These are phyloP conservation scores for Capillidium rhysosporum DNA, from an alignment of 371 early-diverging fungal species.

Conservation along the genomic window DNA sequence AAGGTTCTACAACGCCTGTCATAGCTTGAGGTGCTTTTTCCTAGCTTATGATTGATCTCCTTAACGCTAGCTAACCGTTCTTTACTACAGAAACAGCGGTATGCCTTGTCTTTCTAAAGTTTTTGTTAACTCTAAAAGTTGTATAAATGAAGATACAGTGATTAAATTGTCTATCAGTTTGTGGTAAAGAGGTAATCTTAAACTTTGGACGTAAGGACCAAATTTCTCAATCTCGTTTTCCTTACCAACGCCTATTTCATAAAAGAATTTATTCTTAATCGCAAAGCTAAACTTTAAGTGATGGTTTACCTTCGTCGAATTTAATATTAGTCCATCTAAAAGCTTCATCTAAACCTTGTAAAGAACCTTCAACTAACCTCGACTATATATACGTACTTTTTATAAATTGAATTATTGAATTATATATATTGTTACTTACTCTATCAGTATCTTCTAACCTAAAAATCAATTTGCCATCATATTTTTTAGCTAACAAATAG, in stretches of 20 bases:
- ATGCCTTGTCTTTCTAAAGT: conserved; percentile 44
- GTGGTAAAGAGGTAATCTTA: conserved; percentile 49
- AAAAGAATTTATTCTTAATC: not conserved
- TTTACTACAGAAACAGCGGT: conserved; percentile 72
- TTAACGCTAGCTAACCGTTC: conserved; percentile 46
- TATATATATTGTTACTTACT: conserved; percentile 15
- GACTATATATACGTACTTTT: conserved; percentile 25
- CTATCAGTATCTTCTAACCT: conserved; percentile 91
- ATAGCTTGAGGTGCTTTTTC: conserved; percentile 36
- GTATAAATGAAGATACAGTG: conserved; percentile 13
- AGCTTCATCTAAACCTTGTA: conserved; percentile 35
- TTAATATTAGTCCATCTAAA: conserved; percentile 61
- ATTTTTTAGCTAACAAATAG: conserved; percentile 55
- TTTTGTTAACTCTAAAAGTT: not conserved
- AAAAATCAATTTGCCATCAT: conserved; percentile 56
- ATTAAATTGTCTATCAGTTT: conserved; percentile 43
- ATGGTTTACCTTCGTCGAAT: conserved; percentile 46
- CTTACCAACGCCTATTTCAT: conserved; percentile 27
- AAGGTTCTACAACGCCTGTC: conserved; percentile 63
- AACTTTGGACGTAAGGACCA: conserved; percentile 55
- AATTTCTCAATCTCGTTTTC: conserved; percentile 34
- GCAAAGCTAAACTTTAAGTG: not conserved
- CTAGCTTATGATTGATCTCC: conserved; percentile 26
- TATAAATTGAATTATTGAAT: not conserved
- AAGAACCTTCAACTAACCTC: conserved; percentile 59